phyloP scores from a whole-genome alignment of 768 basidiomycete genomes.

The Dacryopinax spathularia region DNA sequence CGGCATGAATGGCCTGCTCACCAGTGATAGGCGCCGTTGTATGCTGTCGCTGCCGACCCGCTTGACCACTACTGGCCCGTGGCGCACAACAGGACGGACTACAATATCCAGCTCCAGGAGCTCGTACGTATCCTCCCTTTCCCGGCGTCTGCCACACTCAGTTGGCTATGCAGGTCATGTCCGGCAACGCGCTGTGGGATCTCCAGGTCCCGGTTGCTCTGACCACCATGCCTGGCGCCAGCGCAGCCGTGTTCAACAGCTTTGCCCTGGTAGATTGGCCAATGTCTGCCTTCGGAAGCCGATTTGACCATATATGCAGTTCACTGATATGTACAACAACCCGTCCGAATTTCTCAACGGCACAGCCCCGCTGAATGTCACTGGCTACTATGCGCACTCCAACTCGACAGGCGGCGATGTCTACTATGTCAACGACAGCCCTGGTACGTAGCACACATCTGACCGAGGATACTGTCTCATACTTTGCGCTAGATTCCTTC shows the following conservation, averaged over 20 bases:
- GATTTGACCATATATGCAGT: conserved; percentile 24
- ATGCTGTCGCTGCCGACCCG: conserved; percentile 34
- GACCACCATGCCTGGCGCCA: conserved; percentile 34
- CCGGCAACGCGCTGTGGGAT: conserved; percentile 34
- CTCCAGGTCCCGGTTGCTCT: conserved; percentile 38
- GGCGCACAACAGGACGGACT: conserved; percentile 41
- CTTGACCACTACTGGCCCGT: conserved; percentile 36
- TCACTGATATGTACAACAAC: conserved; percentile 41
- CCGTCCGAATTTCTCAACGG: conserved; percentile 47
- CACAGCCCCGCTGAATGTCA: conserved; percentile 46
- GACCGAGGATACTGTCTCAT: too few species aligned
- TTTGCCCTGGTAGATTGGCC: conserved; percentile 35
- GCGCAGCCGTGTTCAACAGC: not conserved
- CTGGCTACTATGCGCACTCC: conserved; percentile 23
- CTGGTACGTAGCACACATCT: too few species aligned
- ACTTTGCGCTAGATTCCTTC: not conserved
- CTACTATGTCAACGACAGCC: not conserved
- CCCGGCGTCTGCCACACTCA: too few species aligned
- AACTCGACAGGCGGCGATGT: not conserved
- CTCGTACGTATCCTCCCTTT: conserved; percentile 33
- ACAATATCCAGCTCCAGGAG: conserved; percentile 43
- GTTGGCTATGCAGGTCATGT: not conserved
- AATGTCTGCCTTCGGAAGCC: conserved; percentile 7
- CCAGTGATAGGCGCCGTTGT: conserved; percentile 26
- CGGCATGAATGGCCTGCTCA: not conserved